A percentile compares a stretch with the other conserved stretches of the same genome.
phyloP scores from a whole-genome alignment of 768 basidiomycete genomes.

The Collybia mongolica region DNA sequence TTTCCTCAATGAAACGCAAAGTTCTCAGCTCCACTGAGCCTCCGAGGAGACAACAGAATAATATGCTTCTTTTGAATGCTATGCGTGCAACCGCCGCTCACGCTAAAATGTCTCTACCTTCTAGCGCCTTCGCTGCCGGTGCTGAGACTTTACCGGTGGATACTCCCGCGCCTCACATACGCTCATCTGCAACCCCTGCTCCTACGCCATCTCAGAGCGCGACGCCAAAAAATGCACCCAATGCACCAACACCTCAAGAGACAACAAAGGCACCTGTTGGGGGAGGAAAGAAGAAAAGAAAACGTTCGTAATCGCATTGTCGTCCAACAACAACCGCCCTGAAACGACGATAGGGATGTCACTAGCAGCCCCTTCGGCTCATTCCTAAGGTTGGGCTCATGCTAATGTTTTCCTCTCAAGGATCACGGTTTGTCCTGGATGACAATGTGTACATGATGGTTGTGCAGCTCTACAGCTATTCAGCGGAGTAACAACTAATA shows the following conservation, averaged over 20 bases:
- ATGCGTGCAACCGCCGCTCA: conserved; percentile 80
- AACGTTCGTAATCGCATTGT: conserved; percentile 48
- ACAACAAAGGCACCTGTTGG: conserved; percentile 45
- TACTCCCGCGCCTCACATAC: conserved; percentile 29
- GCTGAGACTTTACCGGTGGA: conserved; percentile 27
- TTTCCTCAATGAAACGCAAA: conserved; percentile 20
- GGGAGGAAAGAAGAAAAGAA: conserved; percentile 71
- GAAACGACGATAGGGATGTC: conserved; percentile 32
- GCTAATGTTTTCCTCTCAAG: neutral
- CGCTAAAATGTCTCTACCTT: conserved; percentile 51
- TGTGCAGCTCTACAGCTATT: no score
- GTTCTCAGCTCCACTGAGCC: conserved; percentile 19
- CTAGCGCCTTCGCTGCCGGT: conserved; percentile 31
- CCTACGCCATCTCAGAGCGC: conserved; percentile 29
- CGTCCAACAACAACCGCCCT: neutral
- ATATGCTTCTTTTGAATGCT: conserved; percentile 66
- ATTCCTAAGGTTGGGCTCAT: conserved; percentile 17
- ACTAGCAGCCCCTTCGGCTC: conserved; percentile 29
- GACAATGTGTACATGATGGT: no score
- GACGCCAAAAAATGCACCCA: conserved; percentile 32
- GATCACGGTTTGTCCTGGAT: neutral
- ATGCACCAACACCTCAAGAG: conserved; percentile 40
- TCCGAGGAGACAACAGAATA: conserved; percentile 65
- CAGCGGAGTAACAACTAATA: no score
- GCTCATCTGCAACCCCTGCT: conserved; percentile 41